phyloP scores from a whole-genome alignment of 2,329 filamentous ascomycete genomes.

The Xylariales sp. region DNA sequence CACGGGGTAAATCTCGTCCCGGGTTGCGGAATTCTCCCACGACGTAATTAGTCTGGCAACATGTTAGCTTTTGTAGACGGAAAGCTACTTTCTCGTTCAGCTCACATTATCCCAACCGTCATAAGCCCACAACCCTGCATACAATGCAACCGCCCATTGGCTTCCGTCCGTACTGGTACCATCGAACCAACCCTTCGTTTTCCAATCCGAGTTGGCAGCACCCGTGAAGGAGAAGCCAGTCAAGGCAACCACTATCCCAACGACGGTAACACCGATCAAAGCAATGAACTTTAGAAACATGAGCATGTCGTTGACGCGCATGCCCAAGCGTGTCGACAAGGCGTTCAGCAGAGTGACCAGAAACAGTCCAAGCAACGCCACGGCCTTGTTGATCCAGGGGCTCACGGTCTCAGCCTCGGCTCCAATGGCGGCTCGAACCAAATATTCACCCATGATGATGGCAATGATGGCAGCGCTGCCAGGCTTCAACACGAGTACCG shows the following conservation, averaged over 20 bases:
- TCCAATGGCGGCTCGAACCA: conserved; percentile 82
- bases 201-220: conserved; percentile 78
- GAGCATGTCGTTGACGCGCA: conserved; percentile 81
- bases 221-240: conserved; percentile 80
- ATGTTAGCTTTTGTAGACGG: conserved; percentile 20
- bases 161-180: conserved; percentile 75
- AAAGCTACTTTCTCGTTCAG: conserved; percentile 17
- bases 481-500: conserved; percentile 89
- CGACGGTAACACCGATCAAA: conserved; percentile 78
- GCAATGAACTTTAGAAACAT: conserved; percentile 98
- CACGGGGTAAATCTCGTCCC: conserved; percentile 79
- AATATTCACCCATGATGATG: conserved; percentile 97
- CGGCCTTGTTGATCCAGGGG: conserved; percentile 84
- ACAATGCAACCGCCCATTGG: conserved; percentile 88
- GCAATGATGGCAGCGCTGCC: conserved; percentile 90
- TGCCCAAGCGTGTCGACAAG: conserved; percentile 83
- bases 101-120: conserved; percentile 98
- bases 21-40: conserved; percentile 95
- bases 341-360: conserved; percentile 83
- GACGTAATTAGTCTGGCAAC: conserved; percentile 82
- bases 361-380: conserved; percentile 72
- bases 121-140: conserved; percentile 95
- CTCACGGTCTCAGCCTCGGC: conserved; percentile 78
- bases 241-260: conserved; percentile 80
- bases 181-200: conserved; percentile 80